phyloP scores from a whole-genome alignment of 1,139 yeast species.

The Candida pseudocylindracea region DNA sequence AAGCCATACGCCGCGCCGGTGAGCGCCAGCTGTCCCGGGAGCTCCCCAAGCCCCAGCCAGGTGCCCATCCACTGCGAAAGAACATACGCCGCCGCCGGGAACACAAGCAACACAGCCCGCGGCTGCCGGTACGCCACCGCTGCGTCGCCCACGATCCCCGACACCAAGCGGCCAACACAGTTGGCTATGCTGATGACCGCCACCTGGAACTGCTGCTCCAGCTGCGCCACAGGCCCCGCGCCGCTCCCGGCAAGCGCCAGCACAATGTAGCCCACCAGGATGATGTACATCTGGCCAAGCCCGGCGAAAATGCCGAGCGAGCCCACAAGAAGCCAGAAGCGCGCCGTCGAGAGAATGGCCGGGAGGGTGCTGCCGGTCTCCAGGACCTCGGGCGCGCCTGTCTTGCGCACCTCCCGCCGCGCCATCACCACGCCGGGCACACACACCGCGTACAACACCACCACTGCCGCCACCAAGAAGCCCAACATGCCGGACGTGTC shows the following conservation, averaged over 20 bases:
- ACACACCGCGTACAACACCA: conserved; percentile 15
- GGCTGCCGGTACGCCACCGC: too few species aligned
- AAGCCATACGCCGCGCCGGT: conserved; percentile 37
- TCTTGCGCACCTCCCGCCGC: neutral
- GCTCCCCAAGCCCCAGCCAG: neutral
- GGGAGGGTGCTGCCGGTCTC: neutral
- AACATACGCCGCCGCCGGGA: conserved; percentile 21
- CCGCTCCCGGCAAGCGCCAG: conserved; percentile 3
- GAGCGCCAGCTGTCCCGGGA: conserved; percentile 9
- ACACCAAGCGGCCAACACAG: conserved; percentile 25
- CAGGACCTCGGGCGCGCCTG: neutral
- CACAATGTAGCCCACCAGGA: conserved; percentile 32
- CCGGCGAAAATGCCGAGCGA: conserved; percentile 29
- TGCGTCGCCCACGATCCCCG: conserved; percentile 28
- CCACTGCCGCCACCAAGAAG: conserved; percentile 18
- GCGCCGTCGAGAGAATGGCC: conserved; percentile 7
- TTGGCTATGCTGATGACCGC: conserved; percentile 30
- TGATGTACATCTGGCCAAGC: conserved; percentile 39
- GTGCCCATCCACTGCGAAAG: conserved; percentile 21
- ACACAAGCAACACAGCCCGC: conserved; percentile 11
- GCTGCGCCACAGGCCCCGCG: conserved; percentile 14
- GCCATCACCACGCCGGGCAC: conserved; percentile 19
- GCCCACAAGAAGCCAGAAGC: conserved; percentile 26
- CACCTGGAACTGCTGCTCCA: conserved; percentile 33
- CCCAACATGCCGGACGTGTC: conserved; percentile 26